These are phyloP conservation scores for Fusarium nematophilum DNA, from an alignment of 2,329 filamentous ascomycete species.

Conservation along the genomic window DNA sequence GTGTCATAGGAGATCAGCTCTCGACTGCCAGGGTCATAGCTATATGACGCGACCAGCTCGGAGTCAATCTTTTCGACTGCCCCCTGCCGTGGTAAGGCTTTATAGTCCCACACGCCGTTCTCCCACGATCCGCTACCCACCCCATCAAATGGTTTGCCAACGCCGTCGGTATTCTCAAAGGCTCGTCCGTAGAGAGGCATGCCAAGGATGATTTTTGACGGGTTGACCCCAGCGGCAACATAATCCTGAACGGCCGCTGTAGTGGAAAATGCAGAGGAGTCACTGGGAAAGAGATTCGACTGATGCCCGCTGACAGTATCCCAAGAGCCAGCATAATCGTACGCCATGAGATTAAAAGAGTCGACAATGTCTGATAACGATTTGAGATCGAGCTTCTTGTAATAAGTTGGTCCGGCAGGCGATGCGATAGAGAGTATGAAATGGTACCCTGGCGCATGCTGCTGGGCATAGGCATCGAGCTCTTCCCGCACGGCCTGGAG, in stretches of 20 bases:
- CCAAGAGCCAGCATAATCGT: constrained; percentile 80
- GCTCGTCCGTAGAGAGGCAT: constrained; percentile 84
- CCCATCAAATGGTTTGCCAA: constrained; percentile 57
- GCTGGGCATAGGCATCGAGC: constrained; percentile 58
- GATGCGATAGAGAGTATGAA: constrained; percentile 64
- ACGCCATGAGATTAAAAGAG: constrained; percentile 75
- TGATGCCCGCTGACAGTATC: constrained; percentile 71
- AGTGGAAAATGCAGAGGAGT: constrained; percentile 75
- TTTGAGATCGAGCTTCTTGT: constrained; percentile 58
- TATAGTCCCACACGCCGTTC: constrained; percentile 82
- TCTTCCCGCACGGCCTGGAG: constrained; percentile 55
- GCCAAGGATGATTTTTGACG: constrained; percentile 77
- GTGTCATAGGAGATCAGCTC: constrained; percentile 80
- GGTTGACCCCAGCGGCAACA: constrained; percentile 67
- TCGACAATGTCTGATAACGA: constrained; percentile 62
- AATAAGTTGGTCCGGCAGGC: constrained; percentile 60
- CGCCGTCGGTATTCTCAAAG: constrained; percentile 59
- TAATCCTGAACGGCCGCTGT: constrained; percentile 74
- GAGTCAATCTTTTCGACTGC: constrained; percentile 68
- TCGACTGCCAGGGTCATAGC: constrained; percentile 69
- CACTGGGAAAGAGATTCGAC: constrained; percentile 73
- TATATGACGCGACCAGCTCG: constrained; percentile 72
- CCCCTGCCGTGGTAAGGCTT: constrained; percentile 73
- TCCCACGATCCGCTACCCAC: constrained; percentile 78
- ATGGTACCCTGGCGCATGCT: constrained; percentile 54